Evolutionary conservation across 1,139 yeast species (phyloP), one percentile per base, ranked within the genome.

Genomic region (Taphrina populina): DNA sequence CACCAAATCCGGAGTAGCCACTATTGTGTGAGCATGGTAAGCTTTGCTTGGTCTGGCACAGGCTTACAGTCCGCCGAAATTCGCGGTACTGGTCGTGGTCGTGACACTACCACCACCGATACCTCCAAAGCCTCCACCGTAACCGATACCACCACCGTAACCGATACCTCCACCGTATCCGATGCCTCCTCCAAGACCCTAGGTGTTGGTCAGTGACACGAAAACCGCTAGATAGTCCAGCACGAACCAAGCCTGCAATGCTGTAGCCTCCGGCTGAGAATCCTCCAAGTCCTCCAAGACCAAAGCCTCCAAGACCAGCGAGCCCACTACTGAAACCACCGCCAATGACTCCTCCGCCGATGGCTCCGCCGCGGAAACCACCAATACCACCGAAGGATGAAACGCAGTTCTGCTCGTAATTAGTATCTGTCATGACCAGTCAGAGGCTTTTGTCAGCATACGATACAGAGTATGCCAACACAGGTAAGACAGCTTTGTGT

Each of bases 401-500:
- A 15, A 23, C 29, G 29, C 43, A 37, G 13, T 37, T 37, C 43
- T 37, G 8, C 5, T 8, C 5, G n/a, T n/a, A n/a, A n/a, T n/a
- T n/a, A n/a, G n/a, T n/a, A n/a, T n/a, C n/a, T n/a, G n/a, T n/a
- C n/a, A n/a, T n/a, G 17, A 3, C n/a, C 29, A 21, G 29, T 4
- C 29, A 4, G 13, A 37, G 15, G 2, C 3, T 8, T 20, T 17
- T 23, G 29, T 27, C 32, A 10, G 19, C 45, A 26, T 24, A 40
- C 45, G 33, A 40, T 40, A 17, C 45, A 40, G 23, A 27, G 27
- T 21, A 40, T 40, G 19, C 47, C 47, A n/a, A 43, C 21, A 13
- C 47, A 43, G 29, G 47, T 43, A 37, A 43, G 47, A 30, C 47
- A 43, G 29, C 47, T 43, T 19, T 43, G 47, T 13, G 32, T n/a